A percentile compares a stretch with the other conserved stretches of the same genome.
phyloP scores from a whole-genome alignment of 257 asterid genomes.

The Ehretia macrophylla region DNA sequence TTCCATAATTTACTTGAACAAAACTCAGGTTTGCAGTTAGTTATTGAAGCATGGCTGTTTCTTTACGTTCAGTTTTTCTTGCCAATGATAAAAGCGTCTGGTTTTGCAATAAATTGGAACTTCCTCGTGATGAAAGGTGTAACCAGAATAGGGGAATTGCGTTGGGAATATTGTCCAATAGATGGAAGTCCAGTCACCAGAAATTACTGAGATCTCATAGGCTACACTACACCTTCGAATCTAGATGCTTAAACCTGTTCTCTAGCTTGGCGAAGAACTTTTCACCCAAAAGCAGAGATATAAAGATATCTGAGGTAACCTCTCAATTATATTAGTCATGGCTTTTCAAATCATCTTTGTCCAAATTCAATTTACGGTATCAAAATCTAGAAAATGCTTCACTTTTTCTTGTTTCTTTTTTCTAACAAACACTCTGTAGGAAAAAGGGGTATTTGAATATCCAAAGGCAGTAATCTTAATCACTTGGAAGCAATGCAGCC shows the following conservation, averaged over 20 bases:
- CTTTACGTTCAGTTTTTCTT: conserved; percentile 52
- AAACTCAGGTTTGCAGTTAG: conserved; percentile 2
- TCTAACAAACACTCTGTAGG: conserved; percentile 30
- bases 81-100: conserved; percentile 45
- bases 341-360: neutral
- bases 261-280: conserved; percentile 21
- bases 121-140: conserved; percentile 22
- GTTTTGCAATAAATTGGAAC: conserved; percentile 30
- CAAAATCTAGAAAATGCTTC: neutral
- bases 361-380: neutral
- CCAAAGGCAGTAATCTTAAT: conserved; percentile 27
- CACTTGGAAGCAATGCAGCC: conserved; percentile 54
- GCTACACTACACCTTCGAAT: conserved; percentile 26
- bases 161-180: conserved; percentile 29
- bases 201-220: conserved; percentile 37
- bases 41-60: conserved; percentile 54
- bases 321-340: conserved; percentile 1
- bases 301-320: conserved; percentile 44
- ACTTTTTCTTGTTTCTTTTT: neutral
- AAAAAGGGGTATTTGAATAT: conserved; percentile 30
- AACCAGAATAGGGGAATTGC: conserved; percentile 21
- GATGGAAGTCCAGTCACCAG: conserved; percentile 32
- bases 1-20: neutral
- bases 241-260: conserved; percentile 32
- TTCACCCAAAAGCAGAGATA: conserved; percentile 18